Evolutionary conservation across 106 monocot genomes (phyloP).

Genomic region (Amphibolis antarctica): DNA sequence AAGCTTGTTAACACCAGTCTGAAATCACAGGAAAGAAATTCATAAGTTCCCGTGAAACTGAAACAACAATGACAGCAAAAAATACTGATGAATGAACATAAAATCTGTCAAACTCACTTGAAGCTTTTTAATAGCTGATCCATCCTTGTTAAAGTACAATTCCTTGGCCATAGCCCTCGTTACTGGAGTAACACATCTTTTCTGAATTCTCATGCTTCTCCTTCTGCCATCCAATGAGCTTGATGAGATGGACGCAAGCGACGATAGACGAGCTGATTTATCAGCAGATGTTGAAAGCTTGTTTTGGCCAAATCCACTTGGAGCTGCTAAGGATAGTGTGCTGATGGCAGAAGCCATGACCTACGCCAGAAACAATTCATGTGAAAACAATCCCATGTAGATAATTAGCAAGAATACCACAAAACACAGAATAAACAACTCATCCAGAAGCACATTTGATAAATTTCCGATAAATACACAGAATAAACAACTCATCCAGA

Average conservation of each 20-base stretch:
- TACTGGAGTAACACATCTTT: constrained; percentile 13
- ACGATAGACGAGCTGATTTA: constrained; percentile 31
- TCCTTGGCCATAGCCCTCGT: constrained; percentile 86
- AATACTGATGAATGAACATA: neutral
- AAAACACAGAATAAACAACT: neutral
- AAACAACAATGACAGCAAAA: too few species aligned
- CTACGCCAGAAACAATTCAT: neutral
- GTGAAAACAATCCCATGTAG: neutral
- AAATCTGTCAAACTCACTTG: constrained; percentile 35
- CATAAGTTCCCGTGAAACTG: too few species aligned
- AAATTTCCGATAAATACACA: too few species aligned
- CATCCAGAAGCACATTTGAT: too few species aligned
- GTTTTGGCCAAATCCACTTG: constrained; percentile 29
- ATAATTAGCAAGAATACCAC: neutral
- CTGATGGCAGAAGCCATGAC: constrained; percentile 51
- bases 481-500: too few species aligned
- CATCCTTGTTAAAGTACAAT: constrained; percentile 90
- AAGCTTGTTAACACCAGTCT: constrained; percentile 95
- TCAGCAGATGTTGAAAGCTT: constrained; percentile 22
- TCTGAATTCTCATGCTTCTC: constrained; percentile 27
- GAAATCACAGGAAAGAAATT: constrained; percentile 4
- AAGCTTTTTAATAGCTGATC: constrained; percentile 81
- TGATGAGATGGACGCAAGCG: constrained; percentile 43
- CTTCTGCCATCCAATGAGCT: constrained; percentile 24
- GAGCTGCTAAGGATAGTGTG: constrained; percentile 43